A percentile compares a stretch with the other conserved stretches of the same genome.
Evolutionary conservation across 192 early-diverging fungal genomes (phyloP).

Genomic region (Linnemannia hyalina): DNA sequence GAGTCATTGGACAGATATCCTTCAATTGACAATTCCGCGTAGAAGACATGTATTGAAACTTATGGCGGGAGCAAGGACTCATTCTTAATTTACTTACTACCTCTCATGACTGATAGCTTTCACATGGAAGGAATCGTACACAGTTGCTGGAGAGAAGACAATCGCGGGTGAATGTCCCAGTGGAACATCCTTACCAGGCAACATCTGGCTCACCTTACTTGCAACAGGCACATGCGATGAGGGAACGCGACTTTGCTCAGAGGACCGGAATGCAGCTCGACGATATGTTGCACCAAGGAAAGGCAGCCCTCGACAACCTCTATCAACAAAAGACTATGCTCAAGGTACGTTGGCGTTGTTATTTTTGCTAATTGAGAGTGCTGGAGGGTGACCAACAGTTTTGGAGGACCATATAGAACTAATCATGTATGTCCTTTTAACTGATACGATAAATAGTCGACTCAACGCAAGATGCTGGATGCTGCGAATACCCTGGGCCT

Average conservation of each 20-base stretch:
- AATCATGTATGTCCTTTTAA: neutral
- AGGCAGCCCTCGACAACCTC: slow-evolving; percentile 62
- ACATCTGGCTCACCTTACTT: slow-evolving; percentile 61
- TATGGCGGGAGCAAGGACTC: neutral
- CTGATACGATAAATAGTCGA: slow-evolving; percentile 52
- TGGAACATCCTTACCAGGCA: slow-evolving; percentile 55
- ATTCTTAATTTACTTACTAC: neutral
- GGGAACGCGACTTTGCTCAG: slow-evolving; percentile 62
- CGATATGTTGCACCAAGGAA: slow-evolving; percentile 67
- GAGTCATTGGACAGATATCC: neutral
- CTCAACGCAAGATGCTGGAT: slow-evolving; percentile 68
- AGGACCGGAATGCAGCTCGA: slow-evolving; percentile 64
- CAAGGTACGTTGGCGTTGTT: slow-evolving; percentile 56
- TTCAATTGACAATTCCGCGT: neutral
- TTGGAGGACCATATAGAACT: neutral
- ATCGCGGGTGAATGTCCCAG: slow-evolving; percentile 36
- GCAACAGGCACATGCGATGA: slow-evolving; percentile 57
- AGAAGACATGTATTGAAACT: neutral
- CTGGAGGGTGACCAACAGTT: too few species aligned
- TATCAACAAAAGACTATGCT: slow-evolving; percentile 68
- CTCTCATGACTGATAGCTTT: slow-evolving; percentile 12
- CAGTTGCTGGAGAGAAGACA: slow-evolving; percentile 63
- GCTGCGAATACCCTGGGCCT: slow-evolving; percentile 70
- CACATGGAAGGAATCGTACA: slow-evolving; percentile 60
- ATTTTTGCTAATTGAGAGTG: neutral